Percentiles rank a stretch among this genome's conserved stretches.
phyloP scores from a whole-genome alignment of 805 yeast species.

The Pichia heedii region DNA sequence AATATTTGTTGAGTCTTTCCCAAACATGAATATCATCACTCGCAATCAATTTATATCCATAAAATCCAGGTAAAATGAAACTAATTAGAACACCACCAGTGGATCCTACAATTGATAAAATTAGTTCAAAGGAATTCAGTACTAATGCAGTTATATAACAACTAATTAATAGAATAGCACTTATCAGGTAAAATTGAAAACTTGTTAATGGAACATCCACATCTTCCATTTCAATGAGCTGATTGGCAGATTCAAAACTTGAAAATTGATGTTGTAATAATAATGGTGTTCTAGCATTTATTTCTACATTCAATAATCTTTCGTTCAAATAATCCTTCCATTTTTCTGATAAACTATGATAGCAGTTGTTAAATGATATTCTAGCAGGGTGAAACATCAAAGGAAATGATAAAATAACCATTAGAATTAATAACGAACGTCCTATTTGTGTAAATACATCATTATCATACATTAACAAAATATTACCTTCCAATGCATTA shows the following conservation, averaged over 20 bases:
- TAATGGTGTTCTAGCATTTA: constrained; percentile 10
- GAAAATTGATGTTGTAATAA: background rate
- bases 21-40: constrained; percentile 13
- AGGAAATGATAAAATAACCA: constrained; percentile 73
- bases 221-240: constrained; percentile 19
- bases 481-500: constrained; percentile 52
- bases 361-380: constrained; percentile 59
- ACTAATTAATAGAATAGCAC: constrained; percentile 35
- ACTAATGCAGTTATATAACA: constrained; percentile 51
- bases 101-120: constrained; percentile 68
- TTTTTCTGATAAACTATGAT: constrained; percentile 12
- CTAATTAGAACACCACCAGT: constrained; percentile 78
- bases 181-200: constrained; percentile 38
- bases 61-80: constrained; percentile 69
- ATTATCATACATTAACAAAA: constrained; percentile 57
- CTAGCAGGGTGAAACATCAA: constrained; percentile 77
- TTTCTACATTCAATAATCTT: background rate
- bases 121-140: constrained; percentile 56
- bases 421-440: constrained; percentile 51
- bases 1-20: constrained; percentile 11
- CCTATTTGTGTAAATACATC: constrained; percentile 43
- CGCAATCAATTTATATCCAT: constrained; percentile 55
- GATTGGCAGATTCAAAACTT: background rate
- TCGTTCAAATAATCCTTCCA: background rate
- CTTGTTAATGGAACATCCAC: constrained; percentile 38